Conservation (phyloP, 345 rosid species). For the Heritiera littoralis region DNA sequence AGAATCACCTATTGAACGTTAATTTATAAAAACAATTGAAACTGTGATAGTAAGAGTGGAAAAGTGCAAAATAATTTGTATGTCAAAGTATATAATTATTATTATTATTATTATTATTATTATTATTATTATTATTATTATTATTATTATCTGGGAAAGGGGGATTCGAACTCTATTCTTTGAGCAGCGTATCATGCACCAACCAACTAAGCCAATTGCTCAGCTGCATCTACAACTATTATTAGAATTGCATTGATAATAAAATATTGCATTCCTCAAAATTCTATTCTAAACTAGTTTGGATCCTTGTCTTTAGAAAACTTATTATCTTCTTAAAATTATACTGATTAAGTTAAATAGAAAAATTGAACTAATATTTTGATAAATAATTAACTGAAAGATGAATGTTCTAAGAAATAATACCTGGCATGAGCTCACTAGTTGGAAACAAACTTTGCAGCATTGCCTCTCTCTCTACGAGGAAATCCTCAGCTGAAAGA, state of each 20-base stretch:
- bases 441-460: constrained; percentile 69
- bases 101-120: too few species aligned
- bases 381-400: neutral
- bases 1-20: neutral
- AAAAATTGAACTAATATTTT: neutral
- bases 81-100: neutral
- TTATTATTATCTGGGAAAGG: too few species aligned
- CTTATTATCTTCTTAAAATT: neutral
- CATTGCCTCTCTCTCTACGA: constrained; percentile 81
- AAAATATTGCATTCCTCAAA: neutral
- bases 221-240: neutral
- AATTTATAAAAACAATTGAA: neutral
- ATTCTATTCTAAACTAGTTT: too few species aligned
- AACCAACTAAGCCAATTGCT: too few species aligned
- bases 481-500: constrained; percentile 80
- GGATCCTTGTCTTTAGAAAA: neutral
- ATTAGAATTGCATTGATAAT: neutral
- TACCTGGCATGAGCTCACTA: constrained; percentile 88
- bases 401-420: neutral
- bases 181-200: too few species aligned
- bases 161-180: too few species aligned
- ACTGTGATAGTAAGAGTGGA: too few species aligned
- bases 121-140: too few species aligned
- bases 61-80: neutral
- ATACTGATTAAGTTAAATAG: neutral